Base-by-base conservation (phyloP, 1,139 yeast species). In the Arxiozyma slooffiae region DNA sequence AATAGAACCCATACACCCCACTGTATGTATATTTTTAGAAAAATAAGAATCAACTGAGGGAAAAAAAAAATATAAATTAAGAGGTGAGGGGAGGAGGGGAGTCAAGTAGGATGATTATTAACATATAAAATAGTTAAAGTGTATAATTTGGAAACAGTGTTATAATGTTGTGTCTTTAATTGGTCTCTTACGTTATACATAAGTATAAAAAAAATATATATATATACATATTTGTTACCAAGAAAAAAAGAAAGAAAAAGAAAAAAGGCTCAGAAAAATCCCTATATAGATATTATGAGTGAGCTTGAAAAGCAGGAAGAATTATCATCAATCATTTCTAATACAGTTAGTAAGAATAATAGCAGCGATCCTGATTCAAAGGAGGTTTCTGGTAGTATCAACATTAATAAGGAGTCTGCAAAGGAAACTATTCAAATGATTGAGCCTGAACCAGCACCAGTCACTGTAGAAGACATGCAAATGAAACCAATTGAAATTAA, bases 271-370 rank as follows among this genome's bases (percentile, higher is more conserved):
- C 41, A 39, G 23, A 24, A 54, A n/a, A 48, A 46, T n/a, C n/a
- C n/a, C n/a, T n/a, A n/a, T n/a, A 44, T 38, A 39, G 22, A 26
- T 16, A 22, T 23, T 17, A 41, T 44, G 11, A 52, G 38, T 8
- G 63, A 43, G 3, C 44, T 34, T 39, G 66, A 55, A 40, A 30
- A 41, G n/a, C 18, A 39, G 21, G 52, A 57, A 52, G 66, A 62
- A 30, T 30, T n/a, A 30, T 30, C 36, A 11, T 30, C 36, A 30
- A 11, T 30, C 4, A 18, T 24, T 22, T 17, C 44, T 41, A 30
- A n/a, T 9, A 41, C 44, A 9, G 44, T 26, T n/a, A 18, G 21
- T n/a, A 30, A 40, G 18, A 6, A 14, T 24, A 41, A 41, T 14
- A 21, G 4, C 26, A 7, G 14, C 7, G 17, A 26, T 11, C 4